phyloP scores from a whole-genome alignment of 805 yeast species.

The Debaryomyces prosopidis region DNA sequence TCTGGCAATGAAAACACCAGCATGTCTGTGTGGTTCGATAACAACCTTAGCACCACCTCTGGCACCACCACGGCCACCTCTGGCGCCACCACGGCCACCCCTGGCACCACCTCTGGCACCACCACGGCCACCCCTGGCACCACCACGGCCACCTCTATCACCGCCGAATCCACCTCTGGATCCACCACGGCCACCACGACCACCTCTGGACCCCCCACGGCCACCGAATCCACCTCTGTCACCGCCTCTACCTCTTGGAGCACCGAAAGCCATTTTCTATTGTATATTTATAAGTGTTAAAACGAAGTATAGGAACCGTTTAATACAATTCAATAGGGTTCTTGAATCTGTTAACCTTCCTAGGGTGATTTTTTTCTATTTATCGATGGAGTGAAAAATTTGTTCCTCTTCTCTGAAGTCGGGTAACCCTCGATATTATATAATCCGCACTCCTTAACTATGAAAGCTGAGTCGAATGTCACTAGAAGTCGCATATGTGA shows the following conservation, averaged over 20 bases:
- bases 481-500: conserved; percentile 2
- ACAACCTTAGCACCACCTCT: conserved; percentile 93
- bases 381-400: conserved; percentile 4
- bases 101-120: conserved; percentile 32
- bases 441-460: conserved; percentile 1
- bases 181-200: conserved; percentile 52
- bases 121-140: conserved; percentile 51
- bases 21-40: conserved; percentile 98
- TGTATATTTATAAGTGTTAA: neutral
- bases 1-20: conserved; percentile 98
- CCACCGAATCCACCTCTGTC: conserved; percentile 43
- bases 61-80: conserved; percentile 72
- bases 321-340: neutral
- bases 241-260: conserved; percentile 64
- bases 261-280: conserved; percentile 66
- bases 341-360: neutral
- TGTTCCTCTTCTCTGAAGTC: neutral
- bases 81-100: conserved; percentile 41
- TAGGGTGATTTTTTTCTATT: conserved; percentile 1
- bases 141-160: conserved; percentile 48
- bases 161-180: conserved; percentile 46
- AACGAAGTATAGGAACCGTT: neutral
- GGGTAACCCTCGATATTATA: conserved; percentile 4
- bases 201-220: conserved; percentile 51
- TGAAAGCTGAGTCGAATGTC: conserved; percentile 1